Evolutionary conservation across 495 filamentous ascomycete species (phyloP), one percentile per base, ranked within the genome.

Genomic region (Chlorociboria aeruginascens): DNA sequence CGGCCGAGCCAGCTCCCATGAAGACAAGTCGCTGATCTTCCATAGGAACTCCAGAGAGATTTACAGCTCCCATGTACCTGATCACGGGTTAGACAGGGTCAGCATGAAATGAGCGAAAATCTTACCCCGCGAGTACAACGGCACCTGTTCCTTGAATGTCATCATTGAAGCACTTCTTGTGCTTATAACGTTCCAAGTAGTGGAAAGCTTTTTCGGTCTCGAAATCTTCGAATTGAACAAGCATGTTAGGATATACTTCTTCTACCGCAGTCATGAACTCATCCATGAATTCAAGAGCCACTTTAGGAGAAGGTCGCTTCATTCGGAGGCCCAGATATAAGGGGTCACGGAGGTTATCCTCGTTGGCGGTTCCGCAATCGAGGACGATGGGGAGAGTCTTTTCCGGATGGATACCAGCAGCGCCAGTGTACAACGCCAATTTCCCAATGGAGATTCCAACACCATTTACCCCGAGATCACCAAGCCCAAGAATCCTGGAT

Each of bases 201-300:
- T 86, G 85, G 78, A 98, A 98, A 11, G 92, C 92, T 64, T 78
- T 78, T 50, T 78, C 73, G 55, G 89, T 95, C 74, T 98, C 95
- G 69, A 95, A 97, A 54, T 98, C 92, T 67, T 98, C 92, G 54
- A 95, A 98, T 65, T 98, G 92, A 51, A 98, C 85, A 45, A 98
- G 81, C 70, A 98, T 93, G 49, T 86, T 78, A 14, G 89, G 89
- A 79, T 77, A 94, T 49, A 85, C 82, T 61, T 92, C 87, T 35
- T 81, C 84, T 34, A 87, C 74, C 45, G 92, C 92, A 58, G 79
- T 71, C 92, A 98, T 98, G 67, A 98, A 77, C 72, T 97, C 92
- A 58, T 97, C 92, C 75, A 98, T 72, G 64, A 97, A 97, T 55
- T 90, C 89, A 58, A 81, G 77, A 66, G 92, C 88, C 61, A 94